These are phyloP conservation scores for Acer saccharum DNA, from an alignment of 345 rosid species.

Conservation along the genomic window DNA sequence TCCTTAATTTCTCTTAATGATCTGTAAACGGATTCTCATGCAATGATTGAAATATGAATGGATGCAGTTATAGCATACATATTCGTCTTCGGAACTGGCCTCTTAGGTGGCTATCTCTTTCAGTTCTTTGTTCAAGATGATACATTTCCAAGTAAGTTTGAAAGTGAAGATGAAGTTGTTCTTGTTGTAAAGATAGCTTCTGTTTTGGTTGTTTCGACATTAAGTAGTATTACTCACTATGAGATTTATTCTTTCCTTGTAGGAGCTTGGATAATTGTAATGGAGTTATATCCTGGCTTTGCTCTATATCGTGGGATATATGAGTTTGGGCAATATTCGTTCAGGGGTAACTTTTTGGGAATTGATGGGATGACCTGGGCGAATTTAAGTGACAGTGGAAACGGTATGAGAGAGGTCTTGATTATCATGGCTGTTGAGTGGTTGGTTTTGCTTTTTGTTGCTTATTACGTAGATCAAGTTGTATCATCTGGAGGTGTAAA, in stretches of 20 bases:
- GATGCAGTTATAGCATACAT: slow-evolving; percentile 67
- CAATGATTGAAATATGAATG: slow-evolving; percentile 20
- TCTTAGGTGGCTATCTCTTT: slow-evolving; percentile 75
- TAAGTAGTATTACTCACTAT: slow-evolving; percentile 1
- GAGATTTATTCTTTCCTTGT: slow-evolving; percentile 24
- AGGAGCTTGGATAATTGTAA: slow-evolving; percentile 65
- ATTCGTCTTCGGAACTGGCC: slow-evolving; percentile 79
- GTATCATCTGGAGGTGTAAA: slow-evolving; percentile 54
- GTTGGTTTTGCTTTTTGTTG: slow-evolving; percentile 58
- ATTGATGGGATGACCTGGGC: slow-evolving; percentile 76
- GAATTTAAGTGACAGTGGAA: slow-evolving; percentile 53
- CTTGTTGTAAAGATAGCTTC: neutral
- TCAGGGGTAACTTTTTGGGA: slow-evolving; percentile 48
- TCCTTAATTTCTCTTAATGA: neutral
- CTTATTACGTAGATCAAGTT: slow-evolving; percentile 72
- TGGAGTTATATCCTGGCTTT: slow-evolving; percentile 92
- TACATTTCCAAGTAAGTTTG: slow-evolving; percentile 76
- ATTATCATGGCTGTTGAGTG: slow-evolving; percentile 72
- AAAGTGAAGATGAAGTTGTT: slow-evolving; percentile 2
- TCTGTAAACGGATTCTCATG: slow-evolving; percentile 15
- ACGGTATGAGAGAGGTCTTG: slow-evolving; percentile 65
- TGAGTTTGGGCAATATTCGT: slow-evolving; percentile 64
- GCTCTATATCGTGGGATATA: slow-evolving; percentile 84
- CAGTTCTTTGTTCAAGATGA: slow-evolving; percentile 59
- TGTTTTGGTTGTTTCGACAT: slow-evolving; percentile 3